These are phyloP conservation scores for Alternaria infectoria DNA, from an alignment of 2,329 filamentous ascomycete species.

Conservation along the genomic window DNA sequence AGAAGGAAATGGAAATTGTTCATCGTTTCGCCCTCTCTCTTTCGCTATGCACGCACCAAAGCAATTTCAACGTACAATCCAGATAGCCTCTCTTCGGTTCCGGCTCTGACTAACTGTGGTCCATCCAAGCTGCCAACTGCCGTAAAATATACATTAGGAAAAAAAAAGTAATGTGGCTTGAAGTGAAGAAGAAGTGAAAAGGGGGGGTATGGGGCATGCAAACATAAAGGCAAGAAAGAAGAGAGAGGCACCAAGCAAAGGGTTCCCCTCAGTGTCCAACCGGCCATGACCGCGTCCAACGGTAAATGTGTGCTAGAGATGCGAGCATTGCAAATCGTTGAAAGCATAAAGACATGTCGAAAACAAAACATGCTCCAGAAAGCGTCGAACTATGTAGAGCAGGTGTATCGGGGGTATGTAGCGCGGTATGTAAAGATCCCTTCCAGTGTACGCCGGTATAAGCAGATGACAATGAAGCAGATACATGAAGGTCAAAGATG, in stretches of 20 bases:
- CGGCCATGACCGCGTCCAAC: slow-evolving; percentile 12
- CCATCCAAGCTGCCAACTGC: slow-evolving; percentile 3
- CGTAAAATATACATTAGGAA: slow-evolving; percentile 20
- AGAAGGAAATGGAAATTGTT: background rate
- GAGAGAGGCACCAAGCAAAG: slow-evolving; percentile 4
- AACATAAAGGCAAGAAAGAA: slow-evolving; percentile 10
- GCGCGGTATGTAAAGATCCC: slow-evolving; percentile 33
- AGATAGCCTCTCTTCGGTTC: background rate
- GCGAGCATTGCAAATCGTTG: slow-evolving; percentile 28
- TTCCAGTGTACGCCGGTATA: slow-evolving; percentile 30
- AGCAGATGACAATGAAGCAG: slow-evolving; percentile 27
- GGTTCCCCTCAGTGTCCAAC: slow-evolving; percentile 5
- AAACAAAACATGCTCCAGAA: slow-evolving; percentile 10
- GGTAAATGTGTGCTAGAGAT: slow-evolving; percentile 17
- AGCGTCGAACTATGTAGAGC: slow-evolving; percentile 6
- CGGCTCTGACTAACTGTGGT: background rate
- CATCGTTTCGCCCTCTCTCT: background rate
- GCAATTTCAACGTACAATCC: background rate
- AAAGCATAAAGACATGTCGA: slow-evolving; percentile 33
- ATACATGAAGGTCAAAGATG: slow-evolving; percentile 22
- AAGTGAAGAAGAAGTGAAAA: background rate
- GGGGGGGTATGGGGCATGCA: slow-evolving; percentile 17
- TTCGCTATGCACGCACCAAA: background rate
- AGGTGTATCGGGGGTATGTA: slow-evolving; percentile 32
- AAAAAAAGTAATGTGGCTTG: background rate